Evolutionary conservation across 129 eudicot genomes (phyloP).

Genomic region (Escallonia herrerae): DNA sequence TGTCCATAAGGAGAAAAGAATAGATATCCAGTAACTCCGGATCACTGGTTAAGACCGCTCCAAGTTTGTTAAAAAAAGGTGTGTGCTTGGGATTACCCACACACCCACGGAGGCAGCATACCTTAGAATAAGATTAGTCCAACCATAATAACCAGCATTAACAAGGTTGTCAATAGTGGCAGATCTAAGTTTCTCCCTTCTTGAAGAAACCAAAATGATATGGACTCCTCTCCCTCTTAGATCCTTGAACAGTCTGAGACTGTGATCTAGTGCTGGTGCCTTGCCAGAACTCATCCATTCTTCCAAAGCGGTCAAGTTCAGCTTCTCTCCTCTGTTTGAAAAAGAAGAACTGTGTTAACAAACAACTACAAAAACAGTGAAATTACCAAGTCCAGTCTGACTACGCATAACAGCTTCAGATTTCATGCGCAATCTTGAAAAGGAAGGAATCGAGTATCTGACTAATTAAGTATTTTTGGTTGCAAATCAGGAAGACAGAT

Average conservation of each 20-base stretch:
- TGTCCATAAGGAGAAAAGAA: neutral
- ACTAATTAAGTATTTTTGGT: too few relatives aligned
- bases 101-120: neutral
- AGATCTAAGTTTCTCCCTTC: constrained; percentile 20
- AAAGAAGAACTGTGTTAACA: too few relatives aligned
- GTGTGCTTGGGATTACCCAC: neutral
- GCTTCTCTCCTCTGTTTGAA: constrained; percentile 14
- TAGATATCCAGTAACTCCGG: neutral
- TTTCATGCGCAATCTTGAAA: too few relatives aligned
- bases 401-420: too few relatives aligned
- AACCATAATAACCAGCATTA: constrained; percentile 32
- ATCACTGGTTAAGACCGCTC: too few relatives aligned
- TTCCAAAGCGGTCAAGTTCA: constrained; percentile 20
- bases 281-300: constrained; percentile 21
- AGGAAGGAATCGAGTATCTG: too few relatives aligned
- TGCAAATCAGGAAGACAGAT: too few relatives aligned
- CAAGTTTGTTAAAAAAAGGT: neutral
- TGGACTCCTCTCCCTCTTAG: constrained; percentile 12
- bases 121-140: constrained; percentile 26
- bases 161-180: constrained; percentile 28
- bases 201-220: constrained; percentile 15
- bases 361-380: too few relatives aligned
- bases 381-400: too few relatives aligned
- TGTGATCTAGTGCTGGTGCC: constrained; percentile 24
- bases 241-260: constrained; percentile 10